Percentiles rank a stretch among this genome's conserved stretches.
These are phyloP conservation scores for Mucor velutinosus DNA, from an alignment of 371 early-diverging fungal genomes.

Conservation along the genomic window DNA sequence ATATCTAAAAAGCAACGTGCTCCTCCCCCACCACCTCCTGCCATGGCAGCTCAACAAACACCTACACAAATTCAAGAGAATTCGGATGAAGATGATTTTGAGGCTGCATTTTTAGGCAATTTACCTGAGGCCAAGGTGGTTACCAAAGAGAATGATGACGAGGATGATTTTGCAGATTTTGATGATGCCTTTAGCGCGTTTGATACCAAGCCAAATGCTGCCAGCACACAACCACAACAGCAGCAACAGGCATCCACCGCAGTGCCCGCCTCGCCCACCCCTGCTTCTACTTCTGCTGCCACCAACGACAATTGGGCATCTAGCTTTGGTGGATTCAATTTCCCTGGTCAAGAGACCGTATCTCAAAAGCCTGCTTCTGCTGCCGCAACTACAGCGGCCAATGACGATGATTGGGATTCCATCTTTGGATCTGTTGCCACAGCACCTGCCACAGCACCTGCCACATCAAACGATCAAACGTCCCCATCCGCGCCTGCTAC, in stretches of 20 bases:
- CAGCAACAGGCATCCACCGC: neutral
- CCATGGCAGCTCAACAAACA: neutral
- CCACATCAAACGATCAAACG: neutral
- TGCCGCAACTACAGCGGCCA: neutral
- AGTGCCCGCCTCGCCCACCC: neutral
- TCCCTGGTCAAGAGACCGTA: slow-evolving; percentile 10
- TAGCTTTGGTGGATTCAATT: slow-evolving; percentile 38
- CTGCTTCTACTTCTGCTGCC: slow-evolving; percentile 9
- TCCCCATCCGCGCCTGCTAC: neutral
- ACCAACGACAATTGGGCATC: slow-evolving; percentile 43
- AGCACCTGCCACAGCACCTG: neutral
- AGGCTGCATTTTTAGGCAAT: slow-evolving; percentile 40
- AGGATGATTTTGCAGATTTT: slow-evolving; percentile 37
- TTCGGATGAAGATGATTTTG: slow-evolving; percentile 34
- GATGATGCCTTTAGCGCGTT: slow-evolving; percentile 48
- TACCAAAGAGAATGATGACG: slow-evolving; percentile 11
- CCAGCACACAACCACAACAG: neutral
- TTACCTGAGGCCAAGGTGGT: slow-evolving; percentile 40
- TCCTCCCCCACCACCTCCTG: slow-evolving; percentile 21
- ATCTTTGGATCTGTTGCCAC: slow-evolving; percentile 38
- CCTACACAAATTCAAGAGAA: neutral
- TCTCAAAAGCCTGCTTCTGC: neutral
- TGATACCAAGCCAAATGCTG: slow-evolving; percentile 11
- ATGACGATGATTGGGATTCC: slow-evolving; percentile 47
- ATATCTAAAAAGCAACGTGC: slow-evolving; percentile 7